A percentile compares a stretch with the other conserved stretches of the same genome.
Evolutionary conservation across 2,329 filamentous ascomycete genomes (phyloP).

Genomic region (Colletotrichum somersetense): DNA sequence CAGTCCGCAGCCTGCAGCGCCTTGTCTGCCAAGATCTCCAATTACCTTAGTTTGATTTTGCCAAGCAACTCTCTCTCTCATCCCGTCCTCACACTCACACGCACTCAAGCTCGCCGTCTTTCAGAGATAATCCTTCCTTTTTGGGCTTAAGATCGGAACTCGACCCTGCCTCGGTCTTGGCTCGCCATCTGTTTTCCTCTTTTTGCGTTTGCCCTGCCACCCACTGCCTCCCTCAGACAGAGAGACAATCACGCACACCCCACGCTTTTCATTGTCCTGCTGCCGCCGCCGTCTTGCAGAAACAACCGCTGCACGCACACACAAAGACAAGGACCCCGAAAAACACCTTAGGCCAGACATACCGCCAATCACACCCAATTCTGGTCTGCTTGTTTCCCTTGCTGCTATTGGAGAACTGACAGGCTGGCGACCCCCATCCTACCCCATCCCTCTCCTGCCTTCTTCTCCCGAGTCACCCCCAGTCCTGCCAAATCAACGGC

Average conservation of each 20-base stretch:
- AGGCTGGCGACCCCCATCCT: no score
- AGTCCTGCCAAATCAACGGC: background rate
- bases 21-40: constrained; percentile 33
- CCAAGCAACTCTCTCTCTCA: constrained; percentile 27
- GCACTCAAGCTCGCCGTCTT: background rate
- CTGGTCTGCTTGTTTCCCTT: constrained; percentile 9
- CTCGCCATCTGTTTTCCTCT: constrained; percentile 8
- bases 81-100: no score
- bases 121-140: constrained; percentile 2
- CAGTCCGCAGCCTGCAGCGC: constrained; percentile 11
- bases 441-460: no score
- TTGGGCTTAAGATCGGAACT: constrained; percentile 9
- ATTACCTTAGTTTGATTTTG: constrained; percentile 22
- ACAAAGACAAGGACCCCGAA: constrained; percentile 22
- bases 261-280: constrained; percentile 19
- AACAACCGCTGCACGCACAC: constrained; percentile 13
- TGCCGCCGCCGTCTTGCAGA: constrained; percentile 2
- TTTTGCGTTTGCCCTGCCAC: constrained; percentile 2
- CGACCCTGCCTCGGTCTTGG: constrained; percentile 12
- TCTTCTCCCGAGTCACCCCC: background rate
- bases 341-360: constrained; percentile 39
- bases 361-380: constrained; percentile 33
- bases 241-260: background rate
- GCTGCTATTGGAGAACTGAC: background rate
- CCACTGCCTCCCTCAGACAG: background rate